Conservation (phyloP, 129 eudicot species). For the Erigeron canadensis region DNA sequence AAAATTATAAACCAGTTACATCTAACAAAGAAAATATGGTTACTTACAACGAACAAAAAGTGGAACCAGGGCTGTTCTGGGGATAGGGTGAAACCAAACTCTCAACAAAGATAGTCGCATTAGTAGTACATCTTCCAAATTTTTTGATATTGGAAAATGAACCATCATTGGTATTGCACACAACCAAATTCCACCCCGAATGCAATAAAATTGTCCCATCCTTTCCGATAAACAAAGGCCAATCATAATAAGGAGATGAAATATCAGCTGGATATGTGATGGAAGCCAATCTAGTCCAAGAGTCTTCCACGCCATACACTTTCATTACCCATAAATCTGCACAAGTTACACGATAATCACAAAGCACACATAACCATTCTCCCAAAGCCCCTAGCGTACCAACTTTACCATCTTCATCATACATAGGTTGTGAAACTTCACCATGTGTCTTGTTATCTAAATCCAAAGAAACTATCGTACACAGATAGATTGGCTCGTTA, state of each 20-base stretch:
- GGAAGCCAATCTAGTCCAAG: conserved; percentile 31
- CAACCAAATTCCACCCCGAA: conserved; percentile 4
- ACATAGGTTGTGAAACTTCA: conserved; percentile 31
- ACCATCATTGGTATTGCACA: conserved; percentile 37
- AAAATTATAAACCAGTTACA: too few relatives aligned
- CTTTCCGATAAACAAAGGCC: conserved; percentile 19
- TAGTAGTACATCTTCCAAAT: conserved; percentile 22
- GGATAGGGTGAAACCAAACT: conserved; percentile 55
- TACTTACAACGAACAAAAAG: too few relatives aligned
- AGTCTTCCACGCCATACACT: too few relatives aligned
- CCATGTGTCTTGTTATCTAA: conserved; percentile 32
- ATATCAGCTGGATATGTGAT: conserved; percentile 32
- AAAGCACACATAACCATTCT: conserved; percentile 32
- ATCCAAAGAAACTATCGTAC: conserved; percentile 45
- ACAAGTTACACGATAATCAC: conserved; percentile 11
- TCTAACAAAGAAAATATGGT: too few relatives aligned
- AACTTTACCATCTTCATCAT: conserved; percentile 28
- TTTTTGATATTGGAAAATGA: conserved; percentile 19
- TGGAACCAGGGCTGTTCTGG: too few relatives aligned
- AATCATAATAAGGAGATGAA: conserved; percentile 15
- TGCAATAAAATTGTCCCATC: conserved; percentile 44
- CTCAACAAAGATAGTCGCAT: conserved; percentile 39
- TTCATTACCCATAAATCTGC: too few relatives aligned
- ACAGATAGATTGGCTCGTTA: background rate
- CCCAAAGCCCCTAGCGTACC: conserved; percentile 24